Evolutionary conservation across 2,329 filamentous ascomycete species (phyloP), one percentile per base, ranked within the genome.

Genomic region (Colletotrichum tofieldiae): DNA sequence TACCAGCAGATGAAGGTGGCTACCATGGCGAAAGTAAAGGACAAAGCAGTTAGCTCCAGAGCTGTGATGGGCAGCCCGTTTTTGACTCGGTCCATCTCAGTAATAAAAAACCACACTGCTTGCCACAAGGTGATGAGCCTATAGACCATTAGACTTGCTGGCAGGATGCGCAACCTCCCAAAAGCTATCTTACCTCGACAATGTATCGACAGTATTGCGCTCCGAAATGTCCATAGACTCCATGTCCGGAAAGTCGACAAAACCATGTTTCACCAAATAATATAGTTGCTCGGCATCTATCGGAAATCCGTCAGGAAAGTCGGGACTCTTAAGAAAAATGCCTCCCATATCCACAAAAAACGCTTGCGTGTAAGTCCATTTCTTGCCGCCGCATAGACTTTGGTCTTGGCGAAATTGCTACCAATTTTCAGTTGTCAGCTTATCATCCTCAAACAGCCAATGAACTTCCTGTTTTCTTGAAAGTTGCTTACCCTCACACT

Each of bases 301-400:
- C 3, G 83, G 82, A 64, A 85, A 83, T 1, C 75, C 72, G 0
- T 75, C 55, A 1, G 69, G 43, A 23, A 61, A 77, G 23, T 82
- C 82, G 1, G 73, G 75, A 12, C 76, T 75, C 12, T 77, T 65
- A 0, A 85, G 76, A 0, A 79, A 41, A 63, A 84, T 80, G 3
- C 84, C 83, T 1, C 84, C 84, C 78, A 82, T 83, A 60, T 84
- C 81, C 4, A 79, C 82, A 65, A 80, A 83, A 72, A 85, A 85
- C 1, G 79, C 82, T 64, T 85, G 80, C 12, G 65, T 79, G 58
- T 83, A 75, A 0, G 80, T 84, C 84, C 84, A 86, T 3, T 78
- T 55, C 20, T 63, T 23, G 41, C 58, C 49, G 3, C 49, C 73
- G 51, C n/a, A 69, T 65, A 70, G 70, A 47, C n/a, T 37, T 35